Percentiles rank a stretch among this genome's conserved stretches.
Conservation (phyloP, 116 monocot species). For the Papilionanthe hybrid region DNA sequence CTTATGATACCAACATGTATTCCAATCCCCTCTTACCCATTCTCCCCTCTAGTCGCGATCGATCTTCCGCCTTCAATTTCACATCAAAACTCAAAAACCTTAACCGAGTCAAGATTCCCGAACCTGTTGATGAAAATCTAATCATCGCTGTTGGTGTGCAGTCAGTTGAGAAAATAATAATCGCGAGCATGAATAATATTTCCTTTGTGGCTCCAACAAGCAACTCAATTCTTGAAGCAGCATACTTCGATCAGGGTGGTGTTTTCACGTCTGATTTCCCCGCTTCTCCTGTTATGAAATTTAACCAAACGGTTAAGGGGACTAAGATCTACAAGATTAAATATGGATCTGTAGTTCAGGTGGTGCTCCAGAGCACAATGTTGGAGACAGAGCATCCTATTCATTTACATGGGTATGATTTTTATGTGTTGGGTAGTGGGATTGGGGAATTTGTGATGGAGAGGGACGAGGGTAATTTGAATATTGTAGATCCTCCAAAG, state of each 20-base stretch:
- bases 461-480: conserved; percentile 32
- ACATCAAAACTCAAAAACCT: conserved; percentile 32
- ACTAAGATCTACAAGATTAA: neutral
- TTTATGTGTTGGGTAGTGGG: conserved; percentile 57
- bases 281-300: conserved; percentile 11
- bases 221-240: conserved; percentile 58
- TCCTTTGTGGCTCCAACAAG: conserved; percentile 43
- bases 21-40: conserved; percentile 18
- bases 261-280: conserved; percentile 38
- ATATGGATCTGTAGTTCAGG: conserved; percentile 14
- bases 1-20: conserved; percentile 1
- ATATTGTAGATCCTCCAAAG: conserved; percentile 46
- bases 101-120: conserved; percentile 23
- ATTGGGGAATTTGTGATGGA: conserved; percentile 39
- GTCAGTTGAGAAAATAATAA: conserved; percentile 19
- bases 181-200: conserved; percentile 65
- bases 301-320: conserved; percentile 31
- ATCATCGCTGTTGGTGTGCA: conserved; percentile 43
- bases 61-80: conserved; percentile 42
- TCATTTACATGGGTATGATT: conserved; percentile 61
- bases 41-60: conserved; percentile 49
- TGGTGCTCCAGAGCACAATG: conserved; percentile 48
- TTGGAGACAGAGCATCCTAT: conserved; percentile 52
- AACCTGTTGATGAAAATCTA: conserved; percentile 50
- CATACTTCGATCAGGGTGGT: conserved; percentile 19